Evolutionary conservation across 352 stramenopile genomes (phyloP).

Genomic region (Globisporangium carolinianum): DNA sequence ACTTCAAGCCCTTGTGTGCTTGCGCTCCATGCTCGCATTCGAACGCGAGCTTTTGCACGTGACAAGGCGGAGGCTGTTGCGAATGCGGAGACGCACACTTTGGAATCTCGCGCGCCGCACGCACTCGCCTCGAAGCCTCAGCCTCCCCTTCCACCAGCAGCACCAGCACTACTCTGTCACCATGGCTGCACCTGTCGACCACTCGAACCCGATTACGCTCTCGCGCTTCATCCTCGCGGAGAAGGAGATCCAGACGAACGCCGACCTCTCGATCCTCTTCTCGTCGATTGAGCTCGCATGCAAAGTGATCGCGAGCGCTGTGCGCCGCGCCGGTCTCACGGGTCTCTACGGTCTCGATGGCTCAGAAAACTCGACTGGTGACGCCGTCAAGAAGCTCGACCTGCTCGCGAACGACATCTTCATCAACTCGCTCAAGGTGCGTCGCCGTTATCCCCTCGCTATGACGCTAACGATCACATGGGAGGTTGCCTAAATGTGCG

Average conservation of each 20-base stretch:
- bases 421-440: slow-evolving; percentile 91
- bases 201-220: slow-evolving; percentile 90
- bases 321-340: slow-evolving; percentile 91
- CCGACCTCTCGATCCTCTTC: slow-evolving; percentile 93
- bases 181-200: slow-evolving; percentile 49
- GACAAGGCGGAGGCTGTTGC: too few species aligned
- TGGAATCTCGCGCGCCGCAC: slow-evolving; percentile 17
- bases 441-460: too few species aligned
- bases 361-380: slow-evolving; percentile 95
- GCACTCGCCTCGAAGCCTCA: slow-evolving; percentile 11
- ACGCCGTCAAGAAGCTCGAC: slow-evolving; percentile 99
- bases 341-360: slow-evolving; percentile 94
- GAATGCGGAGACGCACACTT: too few species aligned
- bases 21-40: too few species aligned
- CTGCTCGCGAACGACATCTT: slow-evolving; percentile 98
- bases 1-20: too few species aligned
- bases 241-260: slow-evolving; percentile 91
- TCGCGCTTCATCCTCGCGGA: slow-evolving; percentile 91
- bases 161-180: slow-evolving; percentile 7
- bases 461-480: too few species aligned
- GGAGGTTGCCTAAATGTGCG: too few species aligned
- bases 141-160: slow-evolving; percentile 5
- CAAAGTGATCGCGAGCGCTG: slow-evolving; percentile 96
- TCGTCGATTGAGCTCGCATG: slow-evolving; percentile 94
- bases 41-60: too few species aligned